Evolutionary conservation across 345 rosid species (phyloP), one percentile per base, ranked within the genome.

Genomic region (Brassica cretica): DNA sequence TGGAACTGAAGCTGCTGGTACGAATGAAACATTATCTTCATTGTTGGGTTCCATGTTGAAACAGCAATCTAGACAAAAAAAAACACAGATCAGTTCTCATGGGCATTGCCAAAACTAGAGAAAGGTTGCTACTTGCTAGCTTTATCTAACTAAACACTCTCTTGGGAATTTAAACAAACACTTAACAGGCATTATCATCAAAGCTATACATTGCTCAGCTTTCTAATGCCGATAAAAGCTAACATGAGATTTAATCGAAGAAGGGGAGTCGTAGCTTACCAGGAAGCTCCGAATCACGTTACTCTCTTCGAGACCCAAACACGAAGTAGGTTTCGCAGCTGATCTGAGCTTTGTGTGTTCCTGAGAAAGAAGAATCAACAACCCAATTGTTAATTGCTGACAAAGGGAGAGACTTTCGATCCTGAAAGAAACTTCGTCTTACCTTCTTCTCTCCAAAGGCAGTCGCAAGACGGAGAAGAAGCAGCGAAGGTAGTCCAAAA

Each of bases 41-140:
- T 74, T 64, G 46, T 86, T 90, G n/a, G 85, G 80, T 33, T 78
- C 91, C 98, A 94, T 94, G 73, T 69, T 63, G 41, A 66, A 58
- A 58, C 55, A 66, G 29, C 77, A 78, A 72, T 10, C 56, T 32
- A 44, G 61, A 71, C 14, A 39, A 19, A 12, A 55, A 15, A 56
- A 49, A 53, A 55, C 61, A 55, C 24, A 64, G 30, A 71, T 77
- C 59, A 71, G 63, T 32, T 58, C 2, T 58, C 19, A 71, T 71
- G 4, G 9, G 41, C 39, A 77, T 51, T 15, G 5, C 10, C 8
- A 24, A 63, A 64, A 19, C 64, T 0, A 70, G 5, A 11, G 14
- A 70, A 8, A 41, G 29, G 14, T 49, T 49, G 14, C 16, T 9
- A 70, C 56, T 49, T 49, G n/a, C 51, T 12, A 39, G 59, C 51